Percentiles rank a stretch among this genome's conserved stretches.
These are phyloP conservation scores for Allantophomopsis cytisporea DNA, from an alignment of 2,329 filamentous ascomycete species.

Conservation along the genomic window DNA sequence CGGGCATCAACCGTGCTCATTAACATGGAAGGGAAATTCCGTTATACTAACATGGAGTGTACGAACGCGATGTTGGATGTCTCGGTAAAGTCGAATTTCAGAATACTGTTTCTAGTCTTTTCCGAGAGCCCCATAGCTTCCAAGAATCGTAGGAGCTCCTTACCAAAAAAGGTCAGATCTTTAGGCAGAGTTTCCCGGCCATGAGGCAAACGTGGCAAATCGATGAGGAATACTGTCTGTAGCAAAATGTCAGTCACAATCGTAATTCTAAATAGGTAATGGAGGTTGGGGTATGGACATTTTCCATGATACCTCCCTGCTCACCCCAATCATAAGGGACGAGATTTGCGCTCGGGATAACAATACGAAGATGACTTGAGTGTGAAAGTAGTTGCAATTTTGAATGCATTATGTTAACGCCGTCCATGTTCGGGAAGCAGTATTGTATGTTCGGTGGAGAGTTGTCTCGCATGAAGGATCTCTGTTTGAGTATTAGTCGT, in stretches of 20 bases:
- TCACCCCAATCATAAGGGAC: conserved; percentile 85
- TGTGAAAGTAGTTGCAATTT: conserved; percentile 89
- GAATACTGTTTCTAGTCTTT: conserved; percentile 52
- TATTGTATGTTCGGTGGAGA: conserved; percentile 45
- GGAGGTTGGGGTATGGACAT: conserved; percentile 33
- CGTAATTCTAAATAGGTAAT: background rate
- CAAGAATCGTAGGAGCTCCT: conserved; percentile 60
- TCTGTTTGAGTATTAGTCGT: conserved; percentile 17
- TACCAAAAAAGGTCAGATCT: conserved; percentile 41
- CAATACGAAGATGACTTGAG: conserved; percentile 58
- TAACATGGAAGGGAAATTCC: no score
- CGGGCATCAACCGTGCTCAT: no score
- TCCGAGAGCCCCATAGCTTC: conserved; percentile 50
- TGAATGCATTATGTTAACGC: conserved; percentile 74
- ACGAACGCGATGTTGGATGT: conserved; percentile 68
- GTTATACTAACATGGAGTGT: conserved; percentile 56
- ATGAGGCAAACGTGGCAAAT: conserved; percentile 48
- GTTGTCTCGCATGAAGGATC: conserved; percentile 32
- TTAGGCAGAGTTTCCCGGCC: conserved; percentile 9
- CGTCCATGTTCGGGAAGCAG: conserved; percentile 72
- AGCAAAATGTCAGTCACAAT: background rate
- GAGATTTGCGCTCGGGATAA: conserved; percentile 78
- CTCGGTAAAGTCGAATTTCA: conserved; percentile 68
- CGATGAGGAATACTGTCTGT: conserved; percentile 78
- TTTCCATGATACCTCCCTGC: conserved; percentile 63